Evolutionary conservation across 192 early-diverging fungal genomes (phyloP).

Genomic region (Backusella morwellensis): DNA sequence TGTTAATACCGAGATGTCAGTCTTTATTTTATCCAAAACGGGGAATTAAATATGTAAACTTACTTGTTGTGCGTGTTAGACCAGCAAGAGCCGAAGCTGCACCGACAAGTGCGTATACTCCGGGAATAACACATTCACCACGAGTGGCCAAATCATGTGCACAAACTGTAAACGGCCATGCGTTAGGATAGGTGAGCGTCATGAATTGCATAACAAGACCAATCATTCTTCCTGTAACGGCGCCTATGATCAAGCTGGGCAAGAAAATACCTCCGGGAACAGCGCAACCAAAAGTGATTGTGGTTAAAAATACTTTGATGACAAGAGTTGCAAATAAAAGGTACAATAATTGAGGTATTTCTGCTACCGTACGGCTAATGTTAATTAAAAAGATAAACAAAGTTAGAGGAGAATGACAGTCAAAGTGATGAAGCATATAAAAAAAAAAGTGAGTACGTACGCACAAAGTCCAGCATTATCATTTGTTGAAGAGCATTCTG

Average conservation of each 20-base stretch:
- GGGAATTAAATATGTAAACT: neutral
- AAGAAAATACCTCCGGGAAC: constrained; percentile 92
- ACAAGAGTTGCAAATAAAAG: constrained; percentile 58
- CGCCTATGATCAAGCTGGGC: constrained; percentile 93
- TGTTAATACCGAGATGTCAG: neutral
- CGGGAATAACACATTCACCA: constrained; percentile 82
- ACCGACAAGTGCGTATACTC: constrained; percentile 92
- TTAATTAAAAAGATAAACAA: neutral
- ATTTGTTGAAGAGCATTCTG: constrained; percentile 69
- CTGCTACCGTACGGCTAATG: constrained; percentile 27
- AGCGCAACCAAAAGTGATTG: constrained; percentile 63
- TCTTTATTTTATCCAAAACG: neutral
- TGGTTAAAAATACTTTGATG: constrained; percentile 60
- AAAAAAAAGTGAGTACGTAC: constrained; percentile 31
- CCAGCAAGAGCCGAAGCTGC: constrained; percentile 87
- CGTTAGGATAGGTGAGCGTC: constrained; percentile 53
- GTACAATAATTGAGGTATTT: constrained; percentile 44
- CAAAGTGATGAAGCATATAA: neutral
- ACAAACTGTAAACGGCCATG: constrained; percentile 74
- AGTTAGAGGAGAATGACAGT: neutral
- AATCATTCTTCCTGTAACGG: constrained; percentile 84
- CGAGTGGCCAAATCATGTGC: constrained; percentile 57
- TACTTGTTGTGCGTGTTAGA: constrained; percentile 78
- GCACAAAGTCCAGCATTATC: constrained; percentile 54
- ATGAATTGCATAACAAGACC: constrained; percentile 76